A percentile compares a stretch with the other conserved stretches of the same genome.
Evolutionary conservation across 2,329 filamentous ascomycete genomes (phyloP).

Genomic region (Davidsoniella eucalypti): DNA sequence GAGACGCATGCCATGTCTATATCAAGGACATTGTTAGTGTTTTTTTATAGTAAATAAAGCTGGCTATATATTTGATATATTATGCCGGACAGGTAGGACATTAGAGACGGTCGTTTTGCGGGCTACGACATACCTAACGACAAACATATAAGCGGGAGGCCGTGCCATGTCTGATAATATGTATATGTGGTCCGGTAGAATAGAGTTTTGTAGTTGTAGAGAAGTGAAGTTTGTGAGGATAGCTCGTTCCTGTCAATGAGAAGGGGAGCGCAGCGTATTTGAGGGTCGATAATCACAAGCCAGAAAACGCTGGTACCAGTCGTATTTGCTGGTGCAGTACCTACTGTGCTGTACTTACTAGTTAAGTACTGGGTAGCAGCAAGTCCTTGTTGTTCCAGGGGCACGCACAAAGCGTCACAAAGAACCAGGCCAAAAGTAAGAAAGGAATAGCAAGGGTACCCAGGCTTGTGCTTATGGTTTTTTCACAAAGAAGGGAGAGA

Average conservation of each 20-base stretch:
- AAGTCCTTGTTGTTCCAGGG: too few relatives aligned
- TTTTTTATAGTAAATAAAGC: not conserved
- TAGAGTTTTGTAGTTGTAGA: not conserved
- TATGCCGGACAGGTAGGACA: not conserved
- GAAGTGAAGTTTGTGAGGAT: not conserved
- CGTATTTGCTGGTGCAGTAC: not conserved
- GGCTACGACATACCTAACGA: conserved; percentile 23
- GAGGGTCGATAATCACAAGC: conserved; percentile 5
- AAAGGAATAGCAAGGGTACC: too few relatives aligned
- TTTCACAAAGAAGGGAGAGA: too few relatives aligned
- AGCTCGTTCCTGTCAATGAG: not conserved
- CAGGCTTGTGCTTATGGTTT: too few relatives aligned
- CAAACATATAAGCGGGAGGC: conserved; percentile 28
- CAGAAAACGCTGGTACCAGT: not conserved
- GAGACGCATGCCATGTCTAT: conserved; percentile 76
- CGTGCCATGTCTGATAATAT: conserved; percentile 26
- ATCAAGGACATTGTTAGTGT: conserved; percentile 2
- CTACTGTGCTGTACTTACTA: not conserved
- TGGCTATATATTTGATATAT: not conserved
- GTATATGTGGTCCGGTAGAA: conserved; percentile 17
- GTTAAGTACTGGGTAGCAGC: not conserved
- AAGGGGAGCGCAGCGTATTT: conserved; percentile 3
- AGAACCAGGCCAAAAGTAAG: too few relatives aligned
- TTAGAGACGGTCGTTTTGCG: not conserved
- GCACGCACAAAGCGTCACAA: too few relatives aligned